Conservation (phyloP, 1,284 basidiomycete species). For the Ustilago loliicola region DNA sequence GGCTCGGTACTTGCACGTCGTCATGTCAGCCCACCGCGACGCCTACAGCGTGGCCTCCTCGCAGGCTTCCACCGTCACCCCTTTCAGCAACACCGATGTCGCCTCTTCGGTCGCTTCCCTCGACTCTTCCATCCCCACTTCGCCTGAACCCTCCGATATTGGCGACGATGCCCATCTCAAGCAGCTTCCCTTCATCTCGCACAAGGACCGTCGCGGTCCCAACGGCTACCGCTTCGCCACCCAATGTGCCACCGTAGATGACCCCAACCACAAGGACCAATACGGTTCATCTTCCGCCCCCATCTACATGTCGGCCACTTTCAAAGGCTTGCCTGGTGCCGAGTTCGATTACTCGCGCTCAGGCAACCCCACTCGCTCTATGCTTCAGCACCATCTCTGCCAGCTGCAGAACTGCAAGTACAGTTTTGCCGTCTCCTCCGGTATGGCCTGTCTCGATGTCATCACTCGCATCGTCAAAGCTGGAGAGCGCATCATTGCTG, state of each 20-base stretch:
- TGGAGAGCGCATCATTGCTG: constrained; percentile 93
- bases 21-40: constrained; percentile 34
- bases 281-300: constrained; percentile 93
- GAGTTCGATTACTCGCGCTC: constrained; percentile 92
- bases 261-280: constrained; percentile 88
- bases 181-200: constrained; percentile 40
- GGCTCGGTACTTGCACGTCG: too few relatives aligned
- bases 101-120: constrained; percentile 53
- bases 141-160: constrained; percentile 46
- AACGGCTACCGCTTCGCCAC: constrained; percentile 76
- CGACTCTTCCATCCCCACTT: constrained; percentile 53
- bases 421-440: constrained; percentile 91
- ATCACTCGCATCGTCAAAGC: constrained; percentile 94
- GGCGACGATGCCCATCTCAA: constrained; percentile 44
- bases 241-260: constrained; percentile 90
- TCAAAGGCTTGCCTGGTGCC: constrained; percentile 91
- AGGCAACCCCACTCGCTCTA: constrained; percentile 89
- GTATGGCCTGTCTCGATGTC: constrained; percentile 97
- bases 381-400: constrained; percentile 69
- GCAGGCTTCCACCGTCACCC: constrained; percentile 49
- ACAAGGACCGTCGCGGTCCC: constrained; percentile 56
- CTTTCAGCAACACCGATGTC: constrained; percentile 36
- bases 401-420: constrained; percentile 74
- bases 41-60: constrained; percentile 44
- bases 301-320: constrained; percentile 97